These are phyloP conservation scores for Fomitopsis serialis DNA, from an alignment of 768 basidiomycete species.

Conservation along the genomic window DNA sequence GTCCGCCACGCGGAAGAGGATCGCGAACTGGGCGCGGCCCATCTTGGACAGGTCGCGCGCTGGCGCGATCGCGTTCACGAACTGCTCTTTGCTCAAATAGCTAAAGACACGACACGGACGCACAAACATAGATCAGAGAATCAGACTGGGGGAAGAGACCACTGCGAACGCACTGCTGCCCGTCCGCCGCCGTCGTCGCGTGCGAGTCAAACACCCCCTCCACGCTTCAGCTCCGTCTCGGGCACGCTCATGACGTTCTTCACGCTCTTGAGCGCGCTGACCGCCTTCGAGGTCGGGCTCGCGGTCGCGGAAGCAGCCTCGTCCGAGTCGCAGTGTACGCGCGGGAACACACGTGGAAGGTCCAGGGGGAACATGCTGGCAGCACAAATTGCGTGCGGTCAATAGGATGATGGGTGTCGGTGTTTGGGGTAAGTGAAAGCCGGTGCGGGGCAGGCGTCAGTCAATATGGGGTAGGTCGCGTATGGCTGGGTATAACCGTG, in stretches of 20 bases:
- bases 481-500: conserved; percentile 17
- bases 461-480: background rate
- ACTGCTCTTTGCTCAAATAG: conserved; percentile 81
- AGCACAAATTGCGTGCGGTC: background rate
- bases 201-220: conserved; percentile 81
- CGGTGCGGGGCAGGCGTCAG: background rate
- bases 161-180: conserved; percentile 67
- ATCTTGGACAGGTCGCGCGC: conserved; percentile 81
- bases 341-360: conserved; percentile 40
- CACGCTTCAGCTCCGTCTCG: conserved; percentile 81
- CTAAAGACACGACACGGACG: conserved; percentile 33
- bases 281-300: conserved; percentile 38
- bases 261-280: conserved; percentile 51
- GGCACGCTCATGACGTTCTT: conserved; percentile 65
- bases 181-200: conserved; percentile 64
- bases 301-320: conserved; percentile 33
- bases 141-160: background rate
- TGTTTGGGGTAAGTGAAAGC: conserved; percentile 8
- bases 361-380: conserved; percentile 21
- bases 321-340: conserved; percentile 49
- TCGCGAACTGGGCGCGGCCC: conserved; percentile 80
- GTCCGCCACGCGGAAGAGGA: conserved; percentile 89
- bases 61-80: conserved; percentile 94
- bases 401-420: conserved; percentile 2
- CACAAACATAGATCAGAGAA: too few species aligned